Conservation (phyloP, 2,329 filamentous ascomycete species). For the Fusarium subglutinans region DNA sequence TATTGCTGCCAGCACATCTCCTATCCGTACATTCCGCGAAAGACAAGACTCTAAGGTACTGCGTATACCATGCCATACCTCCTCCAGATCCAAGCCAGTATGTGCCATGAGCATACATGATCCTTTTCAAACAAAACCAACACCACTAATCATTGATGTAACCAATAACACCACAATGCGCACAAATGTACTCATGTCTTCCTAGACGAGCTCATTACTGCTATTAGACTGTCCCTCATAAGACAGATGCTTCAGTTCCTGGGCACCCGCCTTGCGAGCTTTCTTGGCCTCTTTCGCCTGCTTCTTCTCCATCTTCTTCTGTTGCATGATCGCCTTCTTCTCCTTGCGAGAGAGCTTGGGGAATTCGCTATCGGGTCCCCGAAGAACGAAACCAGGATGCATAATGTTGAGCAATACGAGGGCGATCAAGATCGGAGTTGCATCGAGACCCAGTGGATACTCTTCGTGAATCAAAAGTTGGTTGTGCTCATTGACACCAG, state of each 20-base stretch:
- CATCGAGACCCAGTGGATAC: constrained; percentile 63
- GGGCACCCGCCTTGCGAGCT: constrained; percentile 23
- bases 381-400: constrained; percentile 59
- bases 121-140: neutral
- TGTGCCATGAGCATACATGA: neutral
- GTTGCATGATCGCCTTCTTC: constrained; percentile 54
- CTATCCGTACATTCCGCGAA: neutral
- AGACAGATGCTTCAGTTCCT: constrained; percentile 26
- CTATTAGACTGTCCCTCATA: constrained; percentile 12
- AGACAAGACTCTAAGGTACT: neutral
- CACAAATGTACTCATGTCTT: neutral
- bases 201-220: constrained; percentile 4
- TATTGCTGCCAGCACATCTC: neutral
- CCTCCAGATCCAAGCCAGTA: neutral
- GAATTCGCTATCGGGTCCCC: constrained; percentile 57
- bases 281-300: constrained; percentile 38
- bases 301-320: constrained; percentile 47
- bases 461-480: constrained; percentile 59
- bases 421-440: constrained; percentile 63
- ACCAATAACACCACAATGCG: neutral
- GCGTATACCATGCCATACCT: neutral
- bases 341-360: constrained; percentile 52
- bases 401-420: constrained; percentile 53
- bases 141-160: neutral
- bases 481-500: constrained; percentile 55